Evolutionary conservation across 768 basidiomycete species (phyloP), one percentile per base, ranked within the genome.

Genomic region (Cubamyces sp.): DNA sequence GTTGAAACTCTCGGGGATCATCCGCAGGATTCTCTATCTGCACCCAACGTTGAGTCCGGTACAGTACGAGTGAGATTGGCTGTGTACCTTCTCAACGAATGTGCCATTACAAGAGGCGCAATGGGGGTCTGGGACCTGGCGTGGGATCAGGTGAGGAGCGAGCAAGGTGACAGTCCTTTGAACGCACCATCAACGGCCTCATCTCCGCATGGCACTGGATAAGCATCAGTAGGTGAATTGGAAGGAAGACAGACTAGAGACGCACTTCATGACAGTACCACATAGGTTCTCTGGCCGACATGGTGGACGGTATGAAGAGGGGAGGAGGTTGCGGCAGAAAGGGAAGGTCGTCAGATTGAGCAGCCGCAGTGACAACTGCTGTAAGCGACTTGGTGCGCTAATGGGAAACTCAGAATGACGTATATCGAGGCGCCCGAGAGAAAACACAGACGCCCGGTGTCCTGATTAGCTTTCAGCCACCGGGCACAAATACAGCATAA

Each of bases 171-270:
- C 3, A 11, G 52, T 42, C n/a, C 39, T 65, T 47, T n/a, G 16
- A 60, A 61, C 62, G 43, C 66, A 93, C 92, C 90, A 91, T 92
- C 48, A 94, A 76, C 1, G 94, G 92, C 54, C 88, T 78, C 92
- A 92, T 95, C 76, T 96, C 92, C 55, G 90, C 86, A 72, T 87
- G 82, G 71, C 94, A 96, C 94, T 95, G 70, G 12, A 41, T 14
- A 5, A 23, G 8, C 28, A 34, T 49, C 9, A 49, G 48, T 61
- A 46, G 34, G 52, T 56, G 6, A 39, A 54, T 11, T 54, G 23
- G 58, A 46, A 5, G 8, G 18, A 12, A 55, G 40, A 64, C 28
- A n/a, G 37, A 8, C 23, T 23, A 34, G 3, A 70, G 9, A 34
- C 75, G 16, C 45, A 87, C 90, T 76, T 90, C 79, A 70, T 92